Percentiles rank a stretch among this genome's conserved stretches.
These are phyloP conservation scores for Astraeus odoratus DNA, from an alignment of 768 basidiomycete species.

Conservation along the genomic window DNA sequence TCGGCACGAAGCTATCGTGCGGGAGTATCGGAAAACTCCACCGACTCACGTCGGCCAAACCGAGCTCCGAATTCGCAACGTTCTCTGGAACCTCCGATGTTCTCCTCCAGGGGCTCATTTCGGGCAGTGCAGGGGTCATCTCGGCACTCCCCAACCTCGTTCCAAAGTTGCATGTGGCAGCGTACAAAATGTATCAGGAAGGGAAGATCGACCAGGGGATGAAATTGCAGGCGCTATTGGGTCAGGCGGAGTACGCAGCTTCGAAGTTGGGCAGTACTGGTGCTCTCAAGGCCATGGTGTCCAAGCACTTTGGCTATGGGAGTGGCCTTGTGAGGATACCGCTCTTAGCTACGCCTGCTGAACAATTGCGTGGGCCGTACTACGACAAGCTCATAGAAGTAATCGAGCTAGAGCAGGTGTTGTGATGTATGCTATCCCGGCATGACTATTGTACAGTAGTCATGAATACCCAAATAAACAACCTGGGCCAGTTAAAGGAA, in stretches of 20 bases:
- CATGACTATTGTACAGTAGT: too few species aligned
- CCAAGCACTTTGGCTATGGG: conserved; percentile 61
- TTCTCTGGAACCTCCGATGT: conserved; percentile 72
- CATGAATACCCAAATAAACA: too few species aligned
- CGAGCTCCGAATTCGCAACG: conserved; percentile 53
- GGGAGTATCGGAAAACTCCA: conserved; percentile 81
- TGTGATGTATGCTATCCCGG: too few species aligned
- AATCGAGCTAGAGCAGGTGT: conserved; percentile 41
- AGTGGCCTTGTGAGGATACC: conserved; percentile 41
- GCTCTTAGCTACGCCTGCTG: conserved; percentile 34
- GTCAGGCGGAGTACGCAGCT: conserved; percentile 61
- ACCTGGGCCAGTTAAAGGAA: too few species aligned
- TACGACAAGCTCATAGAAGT: conserved; percentile 38
- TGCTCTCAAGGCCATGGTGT: conserved; percentile 59
- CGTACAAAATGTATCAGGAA: conserved; percentile 44
- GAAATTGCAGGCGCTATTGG: conserved; percentile 51
- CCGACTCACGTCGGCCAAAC: conserved; percentile 56
- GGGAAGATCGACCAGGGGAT: conserved; percentile 55
- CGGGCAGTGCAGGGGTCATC: conserved; percentile 59
- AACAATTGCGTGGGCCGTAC: conserved; percentile 32
- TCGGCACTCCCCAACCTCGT: conserved; percentile 55
- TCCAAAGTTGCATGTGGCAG: conserved; percentile 49
- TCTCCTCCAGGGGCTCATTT: conserved; percentile 54
- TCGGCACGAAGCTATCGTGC: conserved; percentile 81
- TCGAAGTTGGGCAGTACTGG: conserved; percentile 60